A percentile compares a stretch with the other conserved stretches of the same genome.
Evolutionary conservation across 495 filamentous ascomycete species (phyloP).

Genomic region (Apodospora peruviana): DNA sequence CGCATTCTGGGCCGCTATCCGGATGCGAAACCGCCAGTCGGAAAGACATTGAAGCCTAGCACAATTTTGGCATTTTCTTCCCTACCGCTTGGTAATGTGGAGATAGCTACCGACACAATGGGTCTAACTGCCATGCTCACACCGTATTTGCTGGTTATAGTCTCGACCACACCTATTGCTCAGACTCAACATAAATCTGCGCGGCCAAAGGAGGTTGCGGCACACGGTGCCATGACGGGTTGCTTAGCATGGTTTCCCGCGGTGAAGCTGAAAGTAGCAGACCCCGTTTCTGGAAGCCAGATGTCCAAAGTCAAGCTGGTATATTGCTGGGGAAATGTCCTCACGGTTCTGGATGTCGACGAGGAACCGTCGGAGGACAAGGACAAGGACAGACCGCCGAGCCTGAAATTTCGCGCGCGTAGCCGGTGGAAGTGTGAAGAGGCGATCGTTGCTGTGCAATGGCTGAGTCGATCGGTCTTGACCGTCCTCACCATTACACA

Average conservation of each 20-base stretch:
- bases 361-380: constrained; percentile 61
- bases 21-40: constrained; percentile 45
- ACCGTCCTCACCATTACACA: constrained; percentile 91
- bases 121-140: constrained; percentile 94
- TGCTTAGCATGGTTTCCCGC: constrained; percentile 97
- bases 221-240: constrained; percentile 86
- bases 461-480: constrained; percentile 90
- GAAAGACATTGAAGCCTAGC: constrained; percentile 78
- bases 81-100: constrained; percentile 85
- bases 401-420: constrained; percentile 71
- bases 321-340: constrained; percentile 95
- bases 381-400: constrained; percentile 64
- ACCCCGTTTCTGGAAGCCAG: constrained; percentile 46
- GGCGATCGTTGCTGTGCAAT: constrained; percentile 93
- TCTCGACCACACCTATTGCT: constrained; percentile 91
- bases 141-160: constrained; percentile 90
- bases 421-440: constrained; percentile 93
- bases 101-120: constrained; percentile 79
- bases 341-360: constrained; percentile 85
- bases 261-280: constrained; percentile 78
- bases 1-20: constrained; percentile 91
- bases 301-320: constrained; percentile 80
- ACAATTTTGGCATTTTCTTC: constrained; percentile 90
- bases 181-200: constrained; percentile 93
- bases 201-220: constrained; percentile 80